These are phyloP conservation scores for Saccharomycopsis malanga DNA, from an alignment of 805 yeast species.

Conservation along the genomic window DNA sequence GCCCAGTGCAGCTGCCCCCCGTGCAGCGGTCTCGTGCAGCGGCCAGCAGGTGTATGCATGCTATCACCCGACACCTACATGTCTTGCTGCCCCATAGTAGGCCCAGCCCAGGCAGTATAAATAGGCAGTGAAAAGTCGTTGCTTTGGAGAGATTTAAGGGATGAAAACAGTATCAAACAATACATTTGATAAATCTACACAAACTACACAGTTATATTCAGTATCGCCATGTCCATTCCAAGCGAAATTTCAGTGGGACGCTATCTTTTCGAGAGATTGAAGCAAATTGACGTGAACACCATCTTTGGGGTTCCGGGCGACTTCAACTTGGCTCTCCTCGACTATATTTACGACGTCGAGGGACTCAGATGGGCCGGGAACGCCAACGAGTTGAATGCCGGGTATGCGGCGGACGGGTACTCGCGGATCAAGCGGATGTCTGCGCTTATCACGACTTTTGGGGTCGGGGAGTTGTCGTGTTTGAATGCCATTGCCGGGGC, in stretches of 20 bases:
- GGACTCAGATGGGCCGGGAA: conserved; percentile 87
- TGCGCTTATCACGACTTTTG: conserved; percentile 76
- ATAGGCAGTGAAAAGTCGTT: too few relatives aligned
- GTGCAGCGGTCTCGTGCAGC: too few relatives aligned
- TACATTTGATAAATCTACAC: too few relatives aligned
- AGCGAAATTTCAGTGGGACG: conserved; percentile 47
- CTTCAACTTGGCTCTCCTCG: conserved; percentile 65
- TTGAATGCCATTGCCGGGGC: conserved; percentile 84
- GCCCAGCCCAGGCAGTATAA: too few relatives aligned
- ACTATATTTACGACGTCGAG: conserved; percentile 65
- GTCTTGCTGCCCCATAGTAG: too few relatives aligned
- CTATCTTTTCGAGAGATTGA: conserved; percentile 70
- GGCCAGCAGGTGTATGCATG: too few relatives aligned
- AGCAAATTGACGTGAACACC: conserved; percentile 63
- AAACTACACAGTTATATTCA: too few relatives aligned
- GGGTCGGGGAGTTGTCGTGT: conserved; percentile 85
- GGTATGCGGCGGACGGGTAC: conserved; percentile 86
- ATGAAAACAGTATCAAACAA: too few relatives aligned
- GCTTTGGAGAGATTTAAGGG: too few relatives aligned
- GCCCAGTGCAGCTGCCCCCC: too few relatives aligned
- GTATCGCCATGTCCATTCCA: neutral
- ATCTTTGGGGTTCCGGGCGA: conserved; percentile 81
- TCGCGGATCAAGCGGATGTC: conserved; percentile 73
- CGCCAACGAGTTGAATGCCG: conserved; percentile 84
- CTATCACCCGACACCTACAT: too few relatives aligned